Evolutionary conservation across 2,329 filamentous ascomycete species (phyloP).

Genomic region (Fusarium sacchari): DNA sequence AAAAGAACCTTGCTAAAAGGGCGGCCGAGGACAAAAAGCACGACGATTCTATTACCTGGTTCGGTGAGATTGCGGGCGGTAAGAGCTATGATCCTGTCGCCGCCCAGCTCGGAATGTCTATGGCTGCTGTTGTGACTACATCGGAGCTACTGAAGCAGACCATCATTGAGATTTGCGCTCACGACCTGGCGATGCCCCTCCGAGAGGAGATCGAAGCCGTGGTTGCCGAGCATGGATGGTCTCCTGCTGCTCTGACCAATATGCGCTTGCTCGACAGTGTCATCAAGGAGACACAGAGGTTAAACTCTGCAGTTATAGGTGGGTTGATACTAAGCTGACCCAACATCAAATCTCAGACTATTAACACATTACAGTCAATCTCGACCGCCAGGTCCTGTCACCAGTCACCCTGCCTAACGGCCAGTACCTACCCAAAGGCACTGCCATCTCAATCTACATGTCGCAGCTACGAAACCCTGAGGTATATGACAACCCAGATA

Average conservation of each 20-base stretch:
- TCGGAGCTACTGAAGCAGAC: background rate
- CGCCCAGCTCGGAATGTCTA: background rate
- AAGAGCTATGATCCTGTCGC: background rate
- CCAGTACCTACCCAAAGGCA: background rate
- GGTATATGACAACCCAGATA: background rate
- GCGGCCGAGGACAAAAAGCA: background rate
- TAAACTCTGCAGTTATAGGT: background rate
- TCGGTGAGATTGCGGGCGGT: background rate
- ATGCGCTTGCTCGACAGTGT: background rate
- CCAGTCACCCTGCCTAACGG: background rate
- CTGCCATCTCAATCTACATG: background rate
- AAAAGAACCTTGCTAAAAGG: background rate
- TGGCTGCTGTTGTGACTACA: background rate
- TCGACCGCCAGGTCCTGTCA: background rate
- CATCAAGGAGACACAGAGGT: background rate
- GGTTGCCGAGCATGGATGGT: background rate
- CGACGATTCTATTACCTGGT: background rate
- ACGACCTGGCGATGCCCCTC: background rate
- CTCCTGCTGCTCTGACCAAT: background rate
- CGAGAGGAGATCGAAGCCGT: background rate
- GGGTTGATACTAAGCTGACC: rapidly evolving
- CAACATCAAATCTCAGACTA: rapidly evolving
- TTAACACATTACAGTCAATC: background rate
- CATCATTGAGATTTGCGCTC: background rate
- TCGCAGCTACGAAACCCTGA: background rate